Evolutionary conservation across 495 filamentous ascomycete genomes (phyloP).

Genomic region (Mytilinidion resinicola): DNA sequence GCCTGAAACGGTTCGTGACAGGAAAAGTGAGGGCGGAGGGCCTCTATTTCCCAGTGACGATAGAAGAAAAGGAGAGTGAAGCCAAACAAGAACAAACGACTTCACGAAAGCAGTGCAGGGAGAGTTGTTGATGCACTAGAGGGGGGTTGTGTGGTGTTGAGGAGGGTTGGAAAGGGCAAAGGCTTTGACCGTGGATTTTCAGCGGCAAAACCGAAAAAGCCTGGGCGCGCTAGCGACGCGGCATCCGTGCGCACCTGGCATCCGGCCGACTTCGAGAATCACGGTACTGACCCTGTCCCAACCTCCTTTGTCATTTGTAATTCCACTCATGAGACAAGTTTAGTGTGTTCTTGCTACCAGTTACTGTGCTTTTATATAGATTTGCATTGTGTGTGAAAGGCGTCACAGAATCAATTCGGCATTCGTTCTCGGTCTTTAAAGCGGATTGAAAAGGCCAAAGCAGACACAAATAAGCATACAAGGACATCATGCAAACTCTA

Average conservation of each 20-base stretch:
- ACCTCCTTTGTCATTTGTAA: too few relatives aligned
- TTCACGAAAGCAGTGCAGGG: constrained; percentile 22
- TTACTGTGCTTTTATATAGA: too few relatives aligned
- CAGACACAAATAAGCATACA: too few relatives aligned
- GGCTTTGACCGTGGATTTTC: not conserved
- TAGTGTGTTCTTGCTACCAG: too few relatives aligned
- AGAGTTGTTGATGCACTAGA: constrained; percentile 11
- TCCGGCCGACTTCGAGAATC: too few relatives aligned
- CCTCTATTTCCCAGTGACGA: constrained; percentile 26
- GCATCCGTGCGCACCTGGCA: too few relatives aligned
- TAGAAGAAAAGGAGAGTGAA: constrained; percentile 29
- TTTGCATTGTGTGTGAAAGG: too few relatives aligned
- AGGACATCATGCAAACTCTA: not conserved
- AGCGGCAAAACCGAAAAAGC: not conserved
- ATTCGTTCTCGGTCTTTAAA: too few relatives aligned
- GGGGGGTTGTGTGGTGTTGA: constrained; percentile 20
- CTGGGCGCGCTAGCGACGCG: not conserved
- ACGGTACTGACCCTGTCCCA: too few relatives aligned
- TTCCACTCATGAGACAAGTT: too few relatives aligned
- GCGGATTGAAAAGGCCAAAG: too few relatives aligned
- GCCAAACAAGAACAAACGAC: constrained; percentile 18
- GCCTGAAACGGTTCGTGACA: constrained; percentile 29
- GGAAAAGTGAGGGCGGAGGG: constrained; percentile 11
- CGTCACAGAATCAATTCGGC: too few relatives aligned
- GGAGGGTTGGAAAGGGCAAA: constrained; percentile 4